phyloP scores from a whole-genome alignment of 805 yeast genomes.

The Blastobotrys americana region DNA sequence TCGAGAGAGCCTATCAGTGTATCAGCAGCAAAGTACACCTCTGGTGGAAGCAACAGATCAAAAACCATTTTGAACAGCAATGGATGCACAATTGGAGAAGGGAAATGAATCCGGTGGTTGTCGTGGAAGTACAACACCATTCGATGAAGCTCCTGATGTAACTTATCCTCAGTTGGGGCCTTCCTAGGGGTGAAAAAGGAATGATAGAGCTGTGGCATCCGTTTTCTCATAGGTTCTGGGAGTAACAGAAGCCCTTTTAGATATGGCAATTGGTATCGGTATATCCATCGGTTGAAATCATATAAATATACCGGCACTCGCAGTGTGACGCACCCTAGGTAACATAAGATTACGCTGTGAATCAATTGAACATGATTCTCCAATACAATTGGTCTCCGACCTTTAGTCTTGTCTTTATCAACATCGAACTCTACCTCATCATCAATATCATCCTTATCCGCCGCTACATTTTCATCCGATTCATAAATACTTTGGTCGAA shows the following conservation, averaged over 20 bases:
- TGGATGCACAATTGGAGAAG: constrained; percentile 31
- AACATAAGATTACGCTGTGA: constrained; percentile 29
- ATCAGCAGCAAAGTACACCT: constrained; percentile 31
- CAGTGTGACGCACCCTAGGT: constrained; percentile 20
- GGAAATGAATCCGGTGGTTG: constrained; percentile 9
- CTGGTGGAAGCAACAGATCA: constrained; percentile 45
- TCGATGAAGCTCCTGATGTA: constrained; percentile 7
- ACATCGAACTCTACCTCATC: constrained; percentile 41
- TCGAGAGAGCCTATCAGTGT: constrained; percentile 6
- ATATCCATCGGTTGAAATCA: constrained; percentile 25
- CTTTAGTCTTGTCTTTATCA: constrained; percentile 46
- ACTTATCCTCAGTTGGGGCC: constrained; percentile 7
- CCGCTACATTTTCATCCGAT: constrained; percentile 26
- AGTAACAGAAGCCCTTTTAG: constrained; percentile 12
- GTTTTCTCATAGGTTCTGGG: constrained; percentile 12
- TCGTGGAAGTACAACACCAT: constrained; percentile 5
- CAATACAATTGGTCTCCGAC: constrained; percentile 36
- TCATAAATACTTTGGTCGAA: no score
- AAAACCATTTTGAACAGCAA: constrained; percentile 37
- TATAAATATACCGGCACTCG: constrained; percentile 21
- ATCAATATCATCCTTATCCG: constrained; percentile 35
- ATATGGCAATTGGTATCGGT: constrained; percentile 28
- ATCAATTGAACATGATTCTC: constrained; percentile 18
- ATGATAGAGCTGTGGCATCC: constrained; percentile 8
- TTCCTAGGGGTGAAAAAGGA: constrained; percentile 10